Evolutionary conservation across 2,329 filamentous ascomycete species (phyloP).

Genomic region (Sporothrix protearum): DNA sequence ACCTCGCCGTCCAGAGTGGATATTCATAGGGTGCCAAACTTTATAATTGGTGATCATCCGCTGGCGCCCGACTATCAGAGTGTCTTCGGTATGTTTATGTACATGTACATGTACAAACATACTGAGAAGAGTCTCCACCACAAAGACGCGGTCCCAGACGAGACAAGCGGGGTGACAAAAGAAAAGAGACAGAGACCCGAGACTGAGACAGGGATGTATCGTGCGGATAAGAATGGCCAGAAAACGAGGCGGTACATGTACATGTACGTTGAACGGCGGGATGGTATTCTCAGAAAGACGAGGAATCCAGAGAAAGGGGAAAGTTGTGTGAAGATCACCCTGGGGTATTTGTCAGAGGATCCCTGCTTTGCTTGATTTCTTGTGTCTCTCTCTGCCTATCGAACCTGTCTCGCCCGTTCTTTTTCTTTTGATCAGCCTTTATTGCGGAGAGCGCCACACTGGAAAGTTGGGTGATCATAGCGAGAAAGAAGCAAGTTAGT

Average conservation of each 20-base stretch:
- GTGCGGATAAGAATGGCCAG: not conserved
- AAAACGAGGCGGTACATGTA: not conserved
- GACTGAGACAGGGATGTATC: not conserved
- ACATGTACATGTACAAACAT: no score
- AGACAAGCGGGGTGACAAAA: not conserved
- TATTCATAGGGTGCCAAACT: not conserved
- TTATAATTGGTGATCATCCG: not conserved
- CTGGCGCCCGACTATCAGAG: not conserved
- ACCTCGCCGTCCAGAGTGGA: constrained; percentile 4
- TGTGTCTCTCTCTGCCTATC: no score
- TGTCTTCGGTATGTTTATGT: no score
- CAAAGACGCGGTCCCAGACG: not conserved
- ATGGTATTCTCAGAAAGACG: not conserved
- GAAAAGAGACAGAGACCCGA: not conserved
- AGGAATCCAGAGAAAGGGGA: not conserved
- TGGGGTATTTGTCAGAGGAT: constrained; percentile 1
- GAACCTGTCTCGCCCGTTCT: not conserved
- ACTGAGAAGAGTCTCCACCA: no score
- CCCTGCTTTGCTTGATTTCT: not conserved
- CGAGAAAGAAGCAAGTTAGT: not conserved
- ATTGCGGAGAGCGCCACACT: not conserved
- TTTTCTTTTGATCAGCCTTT: not conserved
- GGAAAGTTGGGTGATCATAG: not conserved
- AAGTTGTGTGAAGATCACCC: not conserved
- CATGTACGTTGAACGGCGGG: not conserved